phyloP scores from a whole-genome alignment of 1,284 basidiomycete genomes.

The Lentinula novae-zelandiae region DNA sequence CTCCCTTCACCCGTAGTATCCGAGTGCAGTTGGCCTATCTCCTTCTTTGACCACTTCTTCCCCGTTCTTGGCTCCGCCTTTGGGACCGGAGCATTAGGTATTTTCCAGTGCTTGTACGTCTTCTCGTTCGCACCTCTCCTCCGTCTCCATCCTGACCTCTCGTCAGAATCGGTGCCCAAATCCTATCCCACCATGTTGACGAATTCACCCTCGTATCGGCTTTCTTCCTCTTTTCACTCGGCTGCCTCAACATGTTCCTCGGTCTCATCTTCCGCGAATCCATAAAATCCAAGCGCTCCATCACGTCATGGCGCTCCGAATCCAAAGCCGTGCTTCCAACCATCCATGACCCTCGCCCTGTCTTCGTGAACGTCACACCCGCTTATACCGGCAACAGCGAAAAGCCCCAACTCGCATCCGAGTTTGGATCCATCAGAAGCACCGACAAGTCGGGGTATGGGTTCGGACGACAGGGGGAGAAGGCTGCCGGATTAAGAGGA shows the following conservation, averaged over 20 bases:
- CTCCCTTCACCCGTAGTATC: conserved; percentile 28
- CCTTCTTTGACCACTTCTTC: conserved; percentile 76
- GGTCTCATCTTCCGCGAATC: conserved; percentile 71
- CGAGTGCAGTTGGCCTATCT: conserved; percentile 58
- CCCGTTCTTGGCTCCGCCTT: conserved; percentile 84
- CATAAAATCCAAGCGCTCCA: conserved; percentile 59
- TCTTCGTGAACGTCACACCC: conserved; percentile 38
- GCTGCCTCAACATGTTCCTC: conserved; percentile 77
- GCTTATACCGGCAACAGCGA: conserved; percentile 26
- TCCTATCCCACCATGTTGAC: conserved; percentile 78
- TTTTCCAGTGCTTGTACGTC: conserved; percentile 75
- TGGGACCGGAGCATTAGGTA: conserved; percentile 78
- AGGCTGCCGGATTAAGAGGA: conserved; percentile 58
- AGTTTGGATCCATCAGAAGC: conserved; percentile 18
- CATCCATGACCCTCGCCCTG: conserved; percentile 27
- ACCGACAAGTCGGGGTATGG: conserved; percentile 52
- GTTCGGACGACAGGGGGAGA: conserved; percentile 76
- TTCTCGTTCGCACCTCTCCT: neutral
- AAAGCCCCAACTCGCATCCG: conserved; percentile 19
- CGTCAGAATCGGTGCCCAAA: conserved; percentile 64
- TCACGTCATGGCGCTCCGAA: conserved; percentile 63
- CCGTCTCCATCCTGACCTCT: neutral
- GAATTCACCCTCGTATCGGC: conserved; percentile 80
- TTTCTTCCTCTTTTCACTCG: conserved; percentile 84
- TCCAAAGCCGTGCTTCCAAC: conserved; percentile 58